A percentile compares a stretch with the other conserved stretches of the same genome.
phyloP scores from a whole-genome alignment of 2,329 filamentous ascomycete genomes.

The Trichoderma lentiforme region DNA sequence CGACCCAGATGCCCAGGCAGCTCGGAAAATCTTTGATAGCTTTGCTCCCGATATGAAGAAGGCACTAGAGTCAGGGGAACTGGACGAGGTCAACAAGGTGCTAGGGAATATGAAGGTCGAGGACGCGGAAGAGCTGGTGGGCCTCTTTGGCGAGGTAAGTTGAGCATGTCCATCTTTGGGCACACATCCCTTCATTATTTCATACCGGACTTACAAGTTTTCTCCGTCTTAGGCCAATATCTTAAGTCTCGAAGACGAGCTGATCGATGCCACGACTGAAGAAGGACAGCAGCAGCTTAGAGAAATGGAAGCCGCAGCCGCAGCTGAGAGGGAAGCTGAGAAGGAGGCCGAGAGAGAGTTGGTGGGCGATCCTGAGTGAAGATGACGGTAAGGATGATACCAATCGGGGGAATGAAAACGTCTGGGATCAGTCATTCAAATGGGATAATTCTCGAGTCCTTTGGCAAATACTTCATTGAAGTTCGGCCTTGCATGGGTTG shows the following conservation, averaged over 20 bases:
- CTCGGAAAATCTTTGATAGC: constrained; percentile 73
- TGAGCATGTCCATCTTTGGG: background rate
- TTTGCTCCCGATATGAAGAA: constrained; percentile 79
- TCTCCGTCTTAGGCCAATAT: constrained; percentile 68
- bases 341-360: background rate
- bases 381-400: background rate
- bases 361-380: constrained; percentile 37
- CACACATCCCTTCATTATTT: background rate
- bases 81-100: constrained; percentile 61
- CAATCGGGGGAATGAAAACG: background rate
- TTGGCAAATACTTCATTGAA: background rate
- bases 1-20: constrained; percentile 60
- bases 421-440: background rate
- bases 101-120: constrained; percentile 84
- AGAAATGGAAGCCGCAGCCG: constrained; percentile 57
- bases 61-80: constrained; percentile 80
- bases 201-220: background rate
- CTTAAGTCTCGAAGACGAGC: constrained; percentile 84
- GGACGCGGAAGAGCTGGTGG: constrained; percentile 82
- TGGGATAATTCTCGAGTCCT: background rate
- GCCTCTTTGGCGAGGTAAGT: constrained; percentile 67
- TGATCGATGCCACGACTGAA: constrained; percentile 92
- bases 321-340: constrained; percentile 21
- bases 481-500: background rate
- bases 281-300: constrained; percentile 75